These are phyloP conservation scores for Microbotryum silenes-acaulis DNA, from an alignment of 1,284 basidiomycete genomes.

Conservation along the genomic window DNA sequence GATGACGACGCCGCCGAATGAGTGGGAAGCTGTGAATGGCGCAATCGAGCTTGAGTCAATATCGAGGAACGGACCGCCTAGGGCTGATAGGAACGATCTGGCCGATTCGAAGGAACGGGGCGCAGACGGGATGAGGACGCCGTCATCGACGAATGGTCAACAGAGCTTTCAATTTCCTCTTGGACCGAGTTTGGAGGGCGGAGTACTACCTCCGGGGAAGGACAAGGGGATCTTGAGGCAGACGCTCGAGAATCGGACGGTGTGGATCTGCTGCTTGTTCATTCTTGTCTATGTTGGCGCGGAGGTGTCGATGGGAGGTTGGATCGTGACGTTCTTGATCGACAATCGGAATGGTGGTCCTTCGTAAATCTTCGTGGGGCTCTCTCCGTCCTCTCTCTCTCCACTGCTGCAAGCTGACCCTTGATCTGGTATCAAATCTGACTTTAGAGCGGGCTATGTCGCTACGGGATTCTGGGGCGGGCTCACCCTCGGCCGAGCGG, in stretches of 20 bases:
- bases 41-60: background rate
- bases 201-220: background rate
- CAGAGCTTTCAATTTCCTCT: too few relatives aligned
- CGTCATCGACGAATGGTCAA: too few relatives aligned
- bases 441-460: conserved; percentile 15
- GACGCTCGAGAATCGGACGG: conserved; percentile 10
- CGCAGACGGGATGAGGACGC: too few relatives aligned
- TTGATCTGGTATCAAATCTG: background rate
- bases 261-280: conserved; percentile 12
- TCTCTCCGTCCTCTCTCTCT: background rate
- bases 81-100: too few relatives aligned
- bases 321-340: conserved; percentile 29
- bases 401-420: too few relatives aligned
- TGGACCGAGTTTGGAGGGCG: too few relatives aligned
- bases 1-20: conserved; percentile 1
- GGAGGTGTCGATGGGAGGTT: conserved; percentile 27
- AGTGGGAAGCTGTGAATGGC: background rate
- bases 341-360: conserved; percentile 20
- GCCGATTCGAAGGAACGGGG: too few relatives aligned
- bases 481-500: conserved; percentile 15
- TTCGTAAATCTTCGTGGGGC: background rate
- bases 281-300: conserved; percentile 27
- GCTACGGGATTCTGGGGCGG: conserved; percentile 24
- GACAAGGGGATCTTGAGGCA: conserved; percentile 1
- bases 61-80: too few relatives aligned